Evolutionary conservation across 495 filamentous ascomycete genomes (phyloP).

Genomic region (Oleoguttula mirabilis): DNA sequence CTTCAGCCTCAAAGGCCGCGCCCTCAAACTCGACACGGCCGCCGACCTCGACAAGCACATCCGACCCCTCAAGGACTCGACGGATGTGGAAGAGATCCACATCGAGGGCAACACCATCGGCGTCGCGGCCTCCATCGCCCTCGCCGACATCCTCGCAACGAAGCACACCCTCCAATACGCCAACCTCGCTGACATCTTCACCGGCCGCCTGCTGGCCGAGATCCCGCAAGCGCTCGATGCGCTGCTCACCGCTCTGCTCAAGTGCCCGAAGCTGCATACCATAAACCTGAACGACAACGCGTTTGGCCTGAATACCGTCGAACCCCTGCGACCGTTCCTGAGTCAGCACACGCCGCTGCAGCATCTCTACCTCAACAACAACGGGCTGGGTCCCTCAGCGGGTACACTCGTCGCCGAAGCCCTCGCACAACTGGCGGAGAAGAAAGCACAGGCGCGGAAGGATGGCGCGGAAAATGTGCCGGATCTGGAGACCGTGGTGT

Average conservation of each 20-base stretch:
- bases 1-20: slow-evolving; percentile 83
- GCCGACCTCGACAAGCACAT: slow-evolving; percentile 80
- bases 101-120: slow-evolving; percentile 86
- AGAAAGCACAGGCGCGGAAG: slow-evolving; percentile 65
- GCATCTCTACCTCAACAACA: slow-evolving; percentile 92
- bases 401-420: slow-evolving; percentile 76
- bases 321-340: slow-evolving; percentile 56
- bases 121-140: slow-evolving; percentile 68
- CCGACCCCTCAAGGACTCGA: slow-evolving; percentile 53
- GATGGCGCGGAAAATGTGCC: slow-evolving; percentile 42
- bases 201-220: slow-evolving; percentile 80
- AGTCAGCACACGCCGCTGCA: slow-evolving; percentile 73
- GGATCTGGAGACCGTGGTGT: slow-evolving; percentile 82
- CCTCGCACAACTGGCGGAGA: slow-evolving; percentile 59
- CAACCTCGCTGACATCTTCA: slow-evolving; percentile 95
- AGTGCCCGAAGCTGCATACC: slow-evolving; percentile 70
- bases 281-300: slow-evolving; percentile 96
- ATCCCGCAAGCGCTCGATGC: slow-evolving; percentile 80
- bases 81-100: slow-evolving; percentile 69
- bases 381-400: slow-evolving; percentile 86
- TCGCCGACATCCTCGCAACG: slow-evolving; percentile 64
- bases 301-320: slow-evolving; percentile 76
- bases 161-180: slow-evolving; percentile 70
- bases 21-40: slow-evolving; percentile 79
- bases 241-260: slow-evolving; percentile 74